Base-by-base conservation (phyloP, 768 basidiomycete genomes). In the Mycena leptocephala region DNA sequence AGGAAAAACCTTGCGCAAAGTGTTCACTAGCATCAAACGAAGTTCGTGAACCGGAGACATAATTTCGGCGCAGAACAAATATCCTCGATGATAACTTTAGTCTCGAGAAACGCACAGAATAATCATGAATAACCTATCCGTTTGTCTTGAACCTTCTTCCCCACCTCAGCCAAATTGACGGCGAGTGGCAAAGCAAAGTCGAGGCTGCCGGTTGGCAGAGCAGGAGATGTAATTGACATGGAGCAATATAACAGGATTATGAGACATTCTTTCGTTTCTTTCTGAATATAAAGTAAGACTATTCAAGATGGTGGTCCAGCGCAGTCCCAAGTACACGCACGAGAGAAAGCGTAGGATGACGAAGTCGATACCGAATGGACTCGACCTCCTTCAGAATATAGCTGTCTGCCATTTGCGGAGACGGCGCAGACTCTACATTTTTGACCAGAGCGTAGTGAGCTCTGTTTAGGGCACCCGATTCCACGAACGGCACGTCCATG, bases 21-120 rank as follows among this genome's bases (percentile, higher is more conserved):
- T 96, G 78, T 97, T 97, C 72, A 97, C 93, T 26, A 96, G 88
- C 94, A 97, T 96, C 28, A 97, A 86, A 64, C 92, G 90, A 37
- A 96, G 86, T 74, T 96, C 95, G 80, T 96, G 92, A 43, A 88
- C 83, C 10, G 85, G 79, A 46, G 92, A 90, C 92, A 97, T 95
- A 26, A 95, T 83, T 80, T 94, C 92, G 67, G 89, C 83, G 80
- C 95, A 96, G 81, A 95, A 96, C 9, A 93, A 83, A 84, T 96
- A 96, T 16, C 95, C 95, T 97, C 77, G 7, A 68, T 26, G 61
- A 26, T 39, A 46, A 39, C n/a, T 59, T 70, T 26, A 78, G 70
- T 69, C 30, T 39, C 33, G 2, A 6, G 46, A 56, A 58, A 13
- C 5, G 9, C 30, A 46, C 10, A 7, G 14, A 20, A 7, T 18